phyloP scores from a whole-genome alignment of 805 yeast species.

The Yarrowia sp. region DNA sequence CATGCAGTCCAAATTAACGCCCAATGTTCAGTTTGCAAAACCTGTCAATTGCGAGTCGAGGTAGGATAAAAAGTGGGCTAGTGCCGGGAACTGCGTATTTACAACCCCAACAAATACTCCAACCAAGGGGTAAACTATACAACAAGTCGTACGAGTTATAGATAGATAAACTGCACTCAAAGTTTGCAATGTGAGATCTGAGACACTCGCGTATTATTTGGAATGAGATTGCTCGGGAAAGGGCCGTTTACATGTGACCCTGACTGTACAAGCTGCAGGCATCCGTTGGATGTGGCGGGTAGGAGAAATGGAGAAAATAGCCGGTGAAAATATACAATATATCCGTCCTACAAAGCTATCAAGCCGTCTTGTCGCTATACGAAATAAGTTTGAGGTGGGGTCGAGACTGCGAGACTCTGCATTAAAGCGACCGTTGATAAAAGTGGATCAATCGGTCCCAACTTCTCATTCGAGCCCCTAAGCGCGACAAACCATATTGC shows the following conservation, averaged over 20 bases:
- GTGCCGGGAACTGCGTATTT: background rate
- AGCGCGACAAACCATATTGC: too few species aligned
- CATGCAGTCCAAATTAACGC: constrained; percentile 5
- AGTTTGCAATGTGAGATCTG: background rate
- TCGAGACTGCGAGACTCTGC: too few species aligned
- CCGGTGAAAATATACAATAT: too few species aligned
- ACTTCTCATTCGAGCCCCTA: background rate
- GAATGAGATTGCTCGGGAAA: background rate
- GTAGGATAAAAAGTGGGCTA: background rate
- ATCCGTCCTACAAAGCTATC: too few species aligned
- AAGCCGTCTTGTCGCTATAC: background rate
- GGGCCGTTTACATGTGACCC: too few species aligned
- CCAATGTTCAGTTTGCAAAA: background rate
- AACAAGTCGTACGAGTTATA: too few species aligned
- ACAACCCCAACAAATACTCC: too few species aligned
- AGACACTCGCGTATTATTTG: background rate
- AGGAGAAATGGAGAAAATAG: too few species aligned
- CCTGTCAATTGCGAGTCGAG: background rate
- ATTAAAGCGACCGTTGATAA: background rate
- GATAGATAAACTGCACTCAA: too few species aligned
- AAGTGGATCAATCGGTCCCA: background rate
- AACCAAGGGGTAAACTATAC: too few species aligned
- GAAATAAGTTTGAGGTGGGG: background rate
- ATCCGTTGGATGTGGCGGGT: too few species aligned
- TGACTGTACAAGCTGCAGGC: too few species aligned